phyloP scores from a whole-genome alignment of 164 flowering plant species.

The Umbilicus rupestris region DNA sequence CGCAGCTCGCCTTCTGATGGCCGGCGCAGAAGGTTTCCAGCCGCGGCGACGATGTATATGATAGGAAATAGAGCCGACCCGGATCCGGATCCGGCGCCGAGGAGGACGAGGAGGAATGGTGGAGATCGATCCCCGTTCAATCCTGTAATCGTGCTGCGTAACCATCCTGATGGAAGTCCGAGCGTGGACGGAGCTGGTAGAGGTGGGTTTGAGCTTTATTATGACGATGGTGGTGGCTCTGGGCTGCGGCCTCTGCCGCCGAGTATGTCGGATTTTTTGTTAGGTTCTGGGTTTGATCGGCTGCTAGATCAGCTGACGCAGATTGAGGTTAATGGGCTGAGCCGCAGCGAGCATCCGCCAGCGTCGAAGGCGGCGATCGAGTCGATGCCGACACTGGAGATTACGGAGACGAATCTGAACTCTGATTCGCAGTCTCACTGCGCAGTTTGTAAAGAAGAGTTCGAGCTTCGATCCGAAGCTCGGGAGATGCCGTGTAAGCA shows the following conservation, averaged over 20 bases:
- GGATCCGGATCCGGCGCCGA: slow-evolving; percentile 13
- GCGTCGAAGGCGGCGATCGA: slow-evolving; percentile 54
- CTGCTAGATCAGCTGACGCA: slow-evolving; percentile 46
- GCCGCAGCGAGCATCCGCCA: slow-evolving; percentile 45
- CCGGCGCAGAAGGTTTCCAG: slow-evolving; percentile 22
- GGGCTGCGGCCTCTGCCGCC: slow-evolving; percentile 52
- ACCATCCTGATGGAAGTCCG: too few species aligned
- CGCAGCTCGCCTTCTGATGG: slow-evolving; percentile 16
- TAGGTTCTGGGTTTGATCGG: slow-evolving; percentile 63
- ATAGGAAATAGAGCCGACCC: slow-evolving; percentile 16
- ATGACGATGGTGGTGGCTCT: slow-evolving; percentile 53
- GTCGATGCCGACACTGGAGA: slow-evolving; percentile 29
- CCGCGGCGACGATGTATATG: slow-evolving; percentile 36
- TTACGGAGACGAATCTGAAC: slow-evolving; percentile 15
- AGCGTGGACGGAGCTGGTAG: too few species aligned
- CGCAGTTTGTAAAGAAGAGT: slow-evolving; percentile 45
- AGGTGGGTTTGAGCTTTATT: slow-evolving; percentile 44
- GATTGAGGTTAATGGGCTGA: slow-evolving; percentile 42
- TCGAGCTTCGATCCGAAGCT: slow-evolving; percentile 32
- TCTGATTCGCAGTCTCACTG: slow-evolving; percentile 29
- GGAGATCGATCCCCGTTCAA: slow-evolving; percentile 55
- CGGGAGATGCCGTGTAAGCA: slow-evolving; percentile 60
- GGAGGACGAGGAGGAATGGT: slow-evolving; percentile 30
- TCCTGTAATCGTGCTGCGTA: slow-evolving; percentile 58
- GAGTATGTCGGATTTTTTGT: slow-evolving; percentile 50